Evolutionary conservation across 2,329 filamentous ascomycete genomes (phyloP), one percentile per base, ranked within the genome.

Genomic region (Drechslerella coelobrocha): DNA sequence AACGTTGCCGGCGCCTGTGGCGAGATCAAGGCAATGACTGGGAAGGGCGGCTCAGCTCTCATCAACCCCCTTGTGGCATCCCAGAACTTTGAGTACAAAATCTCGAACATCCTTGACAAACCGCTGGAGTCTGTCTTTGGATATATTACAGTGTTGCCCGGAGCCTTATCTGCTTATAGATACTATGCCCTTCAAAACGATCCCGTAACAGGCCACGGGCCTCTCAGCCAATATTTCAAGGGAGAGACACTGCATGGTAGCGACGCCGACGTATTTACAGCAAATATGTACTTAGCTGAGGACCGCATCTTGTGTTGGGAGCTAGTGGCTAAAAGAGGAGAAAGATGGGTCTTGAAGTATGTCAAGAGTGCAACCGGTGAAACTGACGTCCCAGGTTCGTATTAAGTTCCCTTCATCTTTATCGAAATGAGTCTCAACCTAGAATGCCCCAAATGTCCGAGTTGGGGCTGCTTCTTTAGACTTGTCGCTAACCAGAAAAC

Each of bases 41-140:
- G 94, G 6, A 91, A 88, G 74, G 87, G 85, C 23, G 92, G 91
- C 77, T 82, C 87, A 3, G 91, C 93, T 73, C 83, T 99, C 14
- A 82, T 99, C 48, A 99, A 99, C 76, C 94, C 94, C 0, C 83
- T 99, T 4, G 93, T 99, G 14, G 94, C 94, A 0, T 96, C 92
- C 48, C 94, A 99, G 77, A 99, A 99, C 78, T 99, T 99, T 75
- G 94, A 99, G 82, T 99, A 99, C 83, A 99, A 99, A 80, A 97
- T 99, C 91, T 96, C 92, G 41, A 99, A 99, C 76, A 99, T 99
- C 76, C 83, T 99, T 24, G 94, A 99, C 78, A 99, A 99, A 79
- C 94, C 94, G 0, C 82, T 99, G 1, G 94, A 99, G 79, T 96
- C 91, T 0, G 93, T 96, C 0, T 99, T 99, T 78, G 94, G 94